These are phyloP conservation scores for Dictyostelium firmibasis DNA, from an alignment of 78 protist species.

Conservation along the genomic window DNA sequence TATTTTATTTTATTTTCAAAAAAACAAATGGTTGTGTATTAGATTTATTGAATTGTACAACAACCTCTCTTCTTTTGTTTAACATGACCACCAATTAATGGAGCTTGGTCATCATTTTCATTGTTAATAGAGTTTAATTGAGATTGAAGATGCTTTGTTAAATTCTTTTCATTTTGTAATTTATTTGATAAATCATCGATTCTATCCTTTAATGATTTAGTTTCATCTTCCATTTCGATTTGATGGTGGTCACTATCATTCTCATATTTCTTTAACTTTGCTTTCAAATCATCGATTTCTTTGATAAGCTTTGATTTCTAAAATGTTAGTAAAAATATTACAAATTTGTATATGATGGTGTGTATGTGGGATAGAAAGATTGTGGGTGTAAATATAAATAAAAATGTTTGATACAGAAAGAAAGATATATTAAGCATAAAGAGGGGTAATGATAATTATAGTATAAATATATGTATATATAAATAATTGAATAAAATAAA, in stretches of 20 bases:
- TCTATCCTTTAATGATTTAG: conserved; percentile 17
- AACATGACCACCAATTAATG: not conserved
- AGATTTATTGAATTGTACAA: conserved; percentile 18
- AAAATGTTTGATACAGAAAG: too few species aligned
- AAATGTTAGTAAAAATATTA: not conserved
- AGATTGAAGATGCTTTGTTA: conserved; percentile 22
- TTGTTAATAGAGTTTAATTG: conserved; percentile 8
- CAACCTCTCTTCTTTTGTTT: conserved; percentile 8
- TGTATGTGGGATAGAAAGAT: not conserved
- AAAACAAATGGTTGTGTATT: too few species aligned
- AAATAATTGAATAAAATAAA: not conserved
- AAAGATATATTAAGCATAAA: too few species aligned
- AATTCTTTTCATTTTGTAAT: conserved; percentile 37
- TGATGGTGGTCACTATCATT: conserved; percentile 1
- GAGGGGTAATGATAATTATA: not conserved
- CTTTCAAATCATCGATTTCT: conserved; percentile 51
- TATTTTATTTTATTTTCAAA: too few species aligned
- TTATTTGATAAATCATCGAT: conserved; percentile 24
- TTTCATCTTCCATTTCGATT: conserved; percentile 66
- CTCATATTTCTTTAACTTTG: conserved; percentile 37
- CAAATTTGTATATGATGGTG: not conserved
- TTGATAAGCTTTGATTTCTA: conserved; percentile 26
- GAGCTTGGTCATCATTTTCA: conserved; percentile 16
- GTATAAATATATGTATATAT: not conserved
- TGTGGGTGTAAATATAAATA: too few species aligned